Evolutionary conservation across 768 basidiomycete species (phyloP).

Genomic region (Coprinellus aureogranulatus): DNA sequence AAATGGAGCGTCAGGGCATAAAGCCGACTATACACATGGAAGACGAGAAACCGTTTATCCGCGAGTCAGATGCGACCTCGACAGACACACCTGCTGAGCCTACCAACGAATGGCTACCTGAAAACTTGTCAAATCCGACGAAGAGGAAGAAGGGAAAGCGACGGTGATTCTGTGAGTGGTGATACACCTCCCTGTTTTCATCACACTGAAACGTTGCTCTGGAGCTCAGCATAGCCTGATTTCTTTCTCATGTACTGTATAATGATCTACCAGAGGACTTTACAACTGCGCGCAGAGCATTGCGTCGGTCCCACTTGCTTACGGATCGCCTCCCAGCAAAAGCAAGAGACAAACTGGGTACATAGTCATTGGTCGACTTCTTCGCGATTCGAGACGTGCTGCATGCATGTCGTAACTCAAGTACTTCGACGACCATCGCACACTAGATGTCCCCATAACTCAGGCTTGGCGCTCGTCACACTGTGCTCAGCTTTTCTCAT

Average conservation of each 20-base stretch:
- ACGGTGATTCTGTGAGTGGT: slow-evolving; percentile 16
- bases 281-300: too few relatives aligned
- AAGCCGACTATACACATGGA: slow-evolving; percentile 2
- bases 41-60: slow-evolving; percentile 9
- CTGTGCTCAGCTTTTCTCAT: neutral
- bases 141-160: slow-evolving; percentile 40
- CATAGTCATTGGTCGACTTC: too few relatives aligned
- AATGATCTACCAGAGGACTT: too few relatives aligned
- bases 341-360: too few relatives aligned
- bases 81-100: slow-evolving; percentile 21
- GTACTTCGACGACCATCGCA: too few relatives aligned
- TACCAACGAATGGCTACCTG: slow-evolving; percentile 53
- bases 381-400: too few relatives aligned
- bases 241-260: neutral
- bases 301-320: too few relatives aligned
- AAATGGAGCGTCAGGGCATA: slow-evolving; percentile 20
- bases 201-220: neutral
- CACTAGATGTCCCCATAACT: too few relatives aligned
- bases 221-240: neutral
- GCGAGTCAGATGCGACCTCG: slow-evolving; percentile 21
- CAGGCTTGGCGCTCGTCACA: neutral
- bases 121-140: slow-evolving; percentile 41
- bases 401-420: too few relatives aligned
- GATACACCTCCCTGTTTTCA: neutral
- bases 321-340: too few relatives aligned